phyloP scores from a whole-genome alignment of 371 early-diverging fungal genomes.

The Hamiltosporidium magnivora region DNA sequence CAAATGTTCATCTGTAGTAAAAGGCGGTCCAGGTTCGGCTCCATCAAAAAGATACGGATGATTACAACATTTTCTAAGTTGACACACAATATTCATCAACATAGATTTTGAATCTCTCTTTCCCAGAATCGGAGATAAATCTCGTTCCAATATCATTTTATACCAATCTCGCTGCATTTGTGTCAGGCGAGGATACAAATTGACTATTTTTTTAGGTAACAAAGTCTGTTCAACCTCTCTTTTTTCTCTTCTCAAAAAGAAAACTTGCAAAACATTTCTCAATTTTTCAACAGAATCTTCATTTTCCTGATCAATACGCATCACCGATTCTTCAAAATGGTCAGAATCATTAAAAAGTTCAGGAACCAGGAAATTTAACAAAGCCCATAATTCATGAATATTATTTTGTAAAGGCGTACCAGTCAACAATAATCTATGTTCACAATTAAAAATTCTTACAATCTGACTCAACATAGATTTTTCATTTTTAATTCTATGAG shows the following conservation, averaged over 20 bases:
- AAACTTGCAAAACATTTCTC: conserved; percentile 66
- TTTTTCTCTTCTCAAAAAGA: conserved; percentile 88
- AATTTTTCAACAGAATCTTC: conserved; percentile 1
- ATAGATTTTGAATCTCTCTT: conserved; percentile 63
- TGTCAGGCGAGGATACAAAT: conserved; percentile 81
- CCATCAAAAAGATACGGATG: conserved; percentile 88
- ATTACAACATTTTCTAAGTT: conserved; percentile 92
- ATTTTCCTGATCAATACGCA: conserved; percentile 60
- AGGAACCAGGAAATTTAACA: conserved; percentile 94
- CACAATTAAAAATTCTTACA: conserved; percentile 66
- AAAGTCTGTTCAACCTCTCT: conserved; percentile 81
- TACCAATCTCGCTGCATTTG: conserved; percentile 91
- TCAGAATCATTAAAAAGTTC: conserved; percentile 80
- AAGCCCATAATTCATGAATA: conserved; percentile 81
- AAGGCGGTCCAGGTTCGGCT: conserved; percentile 80
- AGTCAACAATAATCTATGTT: conserved; percentile 72
- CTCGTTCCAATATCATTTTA: conserved; percentile 79
- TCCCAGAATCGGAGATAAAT: conserved; percentile 61
- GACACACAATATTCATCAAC: conserved; percentile 93
- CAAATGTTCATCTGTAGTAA: conserved; percentile 66
- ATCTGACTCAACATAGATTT: conserved; percentile 78
- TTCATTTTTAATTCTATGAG: conserved; percentile 90
- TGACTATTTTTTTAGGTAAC: conserved; percentile 80
- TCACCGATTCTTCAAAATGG: conserved; percentile 83
- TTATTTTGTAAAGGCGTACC: conserved; percentile 98